Evolutionary conservation across 2,329 filamentous ascomycete genomes (phyloP), one percentile per base, ranked within the genome.

Genomic region (Aspergillus eucalypticola): DNA sequence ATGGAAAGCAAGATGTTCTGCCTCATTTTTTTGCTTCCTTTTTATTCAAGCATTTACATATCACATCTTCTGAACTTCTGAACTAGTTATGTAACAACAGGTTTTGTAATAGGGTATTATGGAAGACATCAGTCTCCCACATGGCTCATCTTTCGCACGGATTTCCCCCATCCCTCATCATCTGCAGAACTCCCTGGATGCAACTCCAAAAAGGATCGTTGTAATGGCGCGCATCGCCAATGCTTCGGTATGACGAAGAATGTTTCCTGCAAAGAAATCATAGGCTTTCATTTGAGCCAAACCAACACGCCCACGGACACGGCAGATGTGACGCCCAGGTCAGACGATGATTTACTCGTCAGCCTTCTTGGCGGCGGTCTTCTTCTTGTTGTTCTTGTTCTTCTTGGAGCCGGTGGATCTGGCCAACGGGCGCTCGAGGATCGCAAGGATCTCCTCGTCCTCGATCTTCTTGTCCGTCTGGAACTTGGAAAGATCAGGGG

Each of bases 391-490:
- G 83, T 90, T 95, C 83, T 92, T 92, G 75, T 92, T 93, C 76
- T 93, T 92, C 81, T 91, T 91, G 67, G 88, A 83, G 55, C 80
- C 80, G 46, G 82, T 81, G 21, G 83, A 80, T 73, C 84, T 86
- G 62, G 83, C 81, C 70, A 96, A 80, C 32, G 94, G 94, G 78
- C 91, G 90, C 81, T 95, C 92, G 54, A 99, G 85, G 66, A 98
- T 94, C 84, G 95, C 91, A 70, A 98, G 87, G 67, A 99, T 85
- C 81, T 98, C 94, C 82, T 96, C 92, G 66, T 98, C 94, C 67
- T 88, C 89, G 73, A 99, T 96, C 86, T 97, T 97, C 87, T 98
- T 98, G 78, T 98, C 93, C 35, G 91, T 89, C 86, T 96, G 90
- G 84, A 89, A 87, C 82, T 93, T 92, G 75, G 84, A 86, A 63